Evolutionary conservation across 306 rosid species (phyloP).

Genomic region (Lupinus albus): DNA sequence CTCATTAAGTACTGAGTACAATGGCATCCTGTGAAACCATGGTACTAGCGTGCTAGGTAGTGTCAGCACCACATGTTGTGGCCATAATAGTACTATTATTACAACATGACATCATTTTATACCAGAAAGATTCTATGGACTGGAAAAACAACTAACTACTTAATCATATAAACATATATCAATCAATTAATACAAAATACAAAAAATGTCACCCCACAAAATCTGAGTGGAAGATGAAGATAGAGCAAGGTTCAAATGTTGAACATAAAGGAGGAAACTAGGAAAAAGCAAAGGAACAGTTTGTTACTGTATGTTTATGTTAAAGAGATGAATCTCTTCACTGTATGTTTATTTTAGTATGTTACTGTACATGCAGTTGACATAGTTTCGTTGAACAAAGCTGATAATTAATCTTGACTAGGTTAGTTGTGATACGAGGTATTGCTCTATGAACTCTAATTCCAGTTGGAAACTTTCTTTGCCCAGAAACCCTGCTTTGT

Average conservation of each 20-base stretch:
- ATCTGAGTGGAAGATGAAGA: not conserved
- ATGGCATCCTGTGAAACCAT: slow-evolving; percentile 49
- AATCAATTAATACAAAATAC: not conserved
- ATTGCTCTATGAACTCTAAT: slow-evolving; percentile 21
- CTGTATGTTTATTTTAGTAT: slow-evolving; percentile 28
- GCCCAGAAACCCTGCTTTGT: slow-evolving; percentile 3
- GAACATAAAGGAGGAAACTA: not conserved
- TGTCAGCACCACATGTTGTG: slow-evolving; percentile 53
- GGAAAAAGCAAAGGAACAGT: slow-evolving; percentile 31
- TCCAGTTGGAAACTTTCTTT: slow-evolving; percentile 12
- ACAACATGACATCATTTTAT: slow-evolving; percentile 37
- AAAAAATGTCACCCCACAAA: slow-evolving; percentile 4
- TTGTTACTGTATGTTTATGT: slow-evolving; percentile 33
- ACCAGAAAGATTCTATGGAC: slow-evolving; percentile 19
- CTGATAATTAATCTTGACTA: not conserved
- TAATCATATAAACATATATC: slow-evolving; percentile 6
- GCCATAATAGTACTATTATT: slow-evolving; percentile 40
- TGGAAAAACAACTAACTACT: not conserved
- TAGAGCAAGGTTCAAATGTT: slow-evolving; percentile 15
- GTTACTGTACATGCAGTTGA: slow-evolving; percentile 7
- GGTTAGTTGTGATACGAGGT: not conserved
- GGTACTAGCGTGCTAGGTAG: slow-evolving; percentile 45
- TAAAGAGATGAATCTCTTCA: slow-evolving; percentile 3
- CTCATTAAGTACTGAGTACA: slow-evolving; percentile 50
- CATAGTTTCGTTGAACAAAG: slow-evolving; percentile 32